phyloP scores from a whole-genome alignment of 1,139 yeast genomes.

The Lodderomyces oxycetoniae region DNA sequence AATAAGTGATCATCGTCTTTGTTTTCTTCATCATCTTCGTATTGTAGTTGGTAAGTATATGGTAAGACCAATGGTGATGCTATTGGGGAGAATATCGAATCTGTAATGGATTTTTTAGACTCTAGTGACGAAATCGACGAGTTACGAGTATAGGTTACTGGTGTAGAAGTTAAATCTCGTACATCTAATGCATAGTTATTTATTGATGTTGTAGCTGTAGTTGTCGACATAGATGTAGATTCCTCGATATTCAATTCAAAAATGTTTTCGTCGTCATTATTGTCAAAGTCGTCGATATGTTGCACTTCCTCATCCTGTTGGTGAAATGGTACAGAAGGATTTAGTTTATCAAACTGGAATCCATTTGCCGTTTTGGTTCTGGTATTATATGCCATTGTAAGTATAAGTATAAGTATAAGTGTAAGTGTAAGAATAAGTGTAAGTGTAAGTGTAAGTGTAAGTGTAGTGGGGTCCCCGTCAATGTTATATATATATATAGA shows the following conservation, averaged over 20 bases:
- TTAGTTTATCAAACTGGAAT: slow-evolving; percentile 3
- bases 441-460: too few species aligned
- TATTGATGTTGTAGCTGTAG: neutral
- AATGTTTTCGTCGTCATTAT: slow-evolving; percentile 10
- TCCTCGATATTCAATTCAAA: slow-evolving; percentile 11
- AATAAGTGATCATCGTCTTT: slow-evolving; percentile 8
- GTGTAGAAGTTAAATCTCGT: neutral
- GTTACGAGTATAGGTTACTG: slow-evolving; percentile 1
- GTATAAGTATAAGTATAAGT: neutral
- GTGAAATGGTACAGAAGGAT: neutral
- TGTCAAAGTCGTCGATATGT: slow-evolving; percentile 6
- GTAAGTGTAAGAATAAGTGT: too few species aligned
- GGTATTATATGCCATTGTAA: slow-evolving; percentile 1
- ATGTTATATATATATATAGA: too few species aligned
- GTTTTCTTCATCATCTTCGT: slow-evolving; percentile 3
- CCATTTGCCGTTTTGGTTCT: too few species aligned
- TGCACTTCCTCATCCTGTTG: neutral
- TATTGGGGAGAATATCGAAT: slow-evolving; percentile 2
- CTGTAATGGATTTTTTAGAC: slow-evolving; percentile 4
- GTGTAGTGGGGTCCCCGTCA: too few species aligned
- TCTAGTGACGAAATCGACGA: slow-evolving; percentile 3
- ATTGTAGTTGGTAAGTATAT: slow-evolving; percentile 4
- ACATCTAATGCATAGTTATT: too few species aligned
- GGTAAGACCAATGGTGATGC: slow-evolving; percentile 6
- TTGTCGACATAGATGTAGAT: neutral